Evolutionary conservation across 2,329 filamentous ascomycete genomes (phyloP).

Genomic region (Hypomyces rosellus): DNA sequence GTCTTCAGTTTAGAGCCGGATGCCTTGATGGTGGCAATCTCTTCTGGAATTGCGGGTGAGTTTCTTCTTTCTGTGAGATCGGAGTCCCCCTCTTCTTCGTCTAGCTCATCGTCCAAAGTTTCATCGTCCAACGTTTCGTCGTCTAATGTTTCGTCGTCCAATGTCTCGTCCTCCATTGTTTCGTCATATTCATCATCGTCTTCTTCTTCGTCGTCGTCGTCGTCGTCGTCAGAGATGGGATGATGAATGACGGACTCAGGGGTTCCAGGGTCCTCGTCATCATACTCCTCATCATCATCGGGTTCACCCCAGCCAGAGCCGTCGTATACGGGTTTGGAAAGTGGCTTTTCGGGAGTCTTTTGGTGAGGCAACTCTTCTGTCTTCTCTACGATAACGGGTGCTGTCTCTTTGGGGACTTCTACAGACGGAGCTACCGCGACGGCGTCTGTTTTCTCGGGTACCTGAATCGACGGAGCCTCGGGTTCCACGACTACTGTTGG

Average conservation of each 20-base stretch:
- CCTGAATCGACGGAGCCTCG: too few species aligned
- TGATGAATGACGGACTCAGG: constrained; percentile 89
- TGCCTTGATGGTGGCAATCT: constrained; percentile 81
- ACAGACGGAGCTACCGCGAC: background rate
- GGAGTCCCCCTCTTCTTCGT: constrained; percentile 30
- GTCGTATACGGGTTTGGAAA: constrained; percentile 58
- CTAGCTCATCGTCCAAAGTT: constrained; percentile 27
- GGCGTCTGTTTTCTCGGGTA: too few species aligned
- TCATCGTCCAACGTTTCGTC: constrained; percentile 14
- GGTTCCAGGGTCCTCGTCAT: constrained; percentile 59
- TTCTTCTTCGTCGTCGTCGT: constrained; percentile 42
- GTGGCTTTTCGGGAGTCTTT: constrained; percentile 41
- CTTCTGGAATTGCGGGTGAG: constrained; percentile 68
- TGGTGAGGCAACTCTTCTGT: constrained; percentile 25
- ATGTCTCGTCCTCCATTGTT: background rate
- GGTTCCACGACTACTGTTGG: too few species aligned
- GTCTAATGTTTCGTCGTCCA: constrained; percentile 2
- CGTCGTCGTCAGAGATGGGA: constrained; percentile 46
- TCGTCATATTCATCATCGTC: constrained; percentile 28
- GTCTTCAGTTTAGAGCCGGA: constrained; percentile 84
- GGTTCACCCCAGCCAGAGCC: constrained; percentile 55
- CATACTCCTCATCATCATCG: constrained; percentile 46
- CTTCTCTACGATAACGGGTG: constrained; percentile 9
- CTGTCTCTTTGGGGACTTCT: constrained; percentile 13
- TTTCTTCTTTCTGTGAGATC: constrained; percentile 27